Evolutionary conservation across 129 eudicot species (phyloP).

Genomic region (Centella asiatica): DNA sequence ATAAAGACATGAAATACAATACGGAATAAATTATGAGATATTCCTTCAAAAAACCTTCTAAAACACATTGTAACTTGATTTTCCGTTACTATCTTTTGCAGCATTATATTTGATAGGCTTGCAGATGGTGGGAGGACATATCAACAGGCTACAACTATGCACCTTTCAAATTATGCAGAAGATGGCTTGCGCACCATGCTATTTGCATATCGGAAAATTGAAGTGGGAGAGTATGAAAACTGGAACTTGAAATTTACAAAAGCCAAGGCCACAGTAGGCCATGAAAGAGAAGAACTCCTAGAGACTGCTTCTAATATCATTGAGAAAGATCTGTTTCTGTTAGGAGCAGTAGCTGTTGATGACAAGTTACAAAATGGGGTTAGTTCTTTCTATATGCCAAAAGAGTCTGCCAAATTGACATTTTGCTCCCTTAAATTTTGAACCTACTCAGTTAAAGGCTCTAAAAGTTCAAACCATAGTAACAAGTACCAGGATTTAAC

Average conservation of each 20-base stretch:
- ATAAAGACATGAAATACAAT: too few species aligned
- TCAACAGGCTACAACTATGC: slow-evolving; percentile 39
- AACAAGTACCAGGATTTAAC: too few species aligned
- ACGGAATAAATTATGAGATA: too few species aligned
- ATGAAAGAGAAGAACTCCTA: slow-evolving; percentile 45
- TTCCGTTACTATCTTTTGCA: too few species aligned
- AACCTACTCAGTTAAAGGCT: too few species aligned
- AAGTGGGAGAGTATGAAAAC: slow-evolving; percentile 28
- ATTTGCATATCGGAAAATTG: slow-evolving; percentile 47
- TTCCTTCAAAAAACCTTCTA: too few species aligned
- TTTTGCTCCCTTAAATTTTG: too few species aligned
- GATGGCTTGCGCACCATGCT: slow-evolving; percentile 63
- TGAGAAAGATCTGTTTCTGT: slow-evolving; percentile 47
- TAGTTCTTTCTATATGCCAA: too few species aligned
- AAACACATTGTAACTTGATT: too few species aligned
- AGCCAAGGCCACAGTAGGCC: slow-evolving; percentile 41
- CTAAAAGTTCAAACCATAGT: too few species aligned
- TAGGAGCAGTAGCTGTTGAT: slow-evolving; percentile 77
- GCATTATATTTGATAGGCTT: slow-evolving; percentile 60
- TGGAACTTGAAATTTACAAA: slow-evolving; percentile 41
- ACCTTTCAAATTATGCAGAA: slow-evolving; percentile 54
- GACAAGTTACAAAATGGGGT: slow-evolving; percentile 73
- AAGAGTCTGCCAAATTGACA: too few species aligned
- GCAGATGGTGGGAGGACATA: slow-evolving; percentile 44
- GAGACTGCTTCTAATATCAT: slow-evolving; percentile 48